Evolutionary conservation across 1,284 basidiomycete species (phyloP).

Genomic region (Taiwanofungus camphoratus): DNA sequence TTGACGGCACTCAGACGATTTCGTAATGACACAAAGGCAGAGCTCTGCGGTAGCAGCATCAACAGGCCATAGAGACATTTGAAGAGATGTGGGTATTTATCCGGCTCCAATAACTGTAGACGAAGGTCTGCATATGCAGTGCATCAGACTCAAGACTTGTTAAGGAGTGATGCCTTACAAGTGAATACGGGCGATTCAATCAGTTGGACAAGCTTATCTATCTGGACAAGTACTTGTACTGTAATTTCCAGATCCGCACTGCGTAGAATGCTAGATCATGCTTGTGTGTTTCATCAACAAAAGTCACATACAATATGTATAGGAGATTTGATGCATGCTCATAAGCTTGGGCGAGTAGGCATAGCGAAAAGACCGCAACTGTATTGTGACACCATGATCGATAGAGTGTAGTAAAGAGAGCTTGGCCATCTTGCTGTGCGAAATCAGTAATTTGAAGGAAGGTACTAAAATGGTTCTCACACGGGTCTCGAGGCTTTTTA

Average conservation of each 20-base stretch:
- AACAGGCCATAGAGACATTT: conserved; percentile 97
- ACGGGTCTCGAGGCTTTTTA: conserved; percentile 93
- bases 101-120: conserved; percentile 94
- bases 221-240: conserved; percentile 90
- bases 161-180: conserved; percentile 44
- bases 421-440: conserved; percentile 84
- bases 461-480: conserved; percentile 35
- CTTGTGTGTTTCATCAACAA: not conserved
- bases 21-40: conserved; percentile 91
- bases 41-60: conserved; percentile 97
- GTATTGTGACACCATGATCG: conserved; percentile 99
- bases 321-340: conserved; percentile 97
- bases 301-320: conserved; percentile 81
- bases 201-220: conserved; percentile 97
- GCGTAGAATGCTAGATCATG: conserved; percentile 8
- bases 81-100: conserved; percentile 93
- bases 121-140: conserved; percentile 69
- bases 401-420: conserved; percentile 88
- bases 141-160: not conserved
- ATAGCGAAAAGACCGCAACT: conserved; percentile 93
- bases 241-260: conserved; percentile 97
- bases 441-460: conserved; percentile 7
- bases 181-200: conserved; percentile 99
- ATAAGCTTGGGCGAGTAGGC: conserved; percentile 95
- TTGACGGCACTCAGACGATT: conserved; percentile 95